These are phyloP conservation scores for Colletotrichum chlorophyti DNA, from an alignment of 2,329 filamentous ascomycete species.

Conservation along the genomic window DNA sequence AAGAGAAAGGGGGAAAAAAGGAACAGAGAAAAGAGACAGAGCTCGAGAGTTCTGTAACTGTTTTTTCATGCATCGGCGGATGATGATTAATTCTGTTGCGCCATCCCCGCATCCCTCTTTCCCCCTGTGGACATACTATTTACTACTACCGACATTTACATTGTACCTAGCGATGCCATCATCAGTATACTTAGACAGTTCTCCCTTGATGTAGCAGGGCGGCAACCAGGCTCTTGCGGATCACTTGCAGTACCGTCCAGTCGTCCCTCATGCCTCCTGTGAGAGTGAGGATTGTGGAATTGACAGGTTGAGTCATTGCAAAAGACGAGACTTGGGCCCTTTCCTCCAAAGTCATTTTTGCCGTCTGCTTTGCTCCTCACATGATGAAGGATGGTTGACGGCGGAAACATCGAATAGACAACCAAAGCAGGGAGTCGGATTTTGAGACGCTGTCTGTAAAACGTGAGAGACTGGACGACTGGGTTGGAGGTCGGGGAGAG, in stretches of 20 bases:
- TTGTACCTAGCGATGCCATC: slow-evolving; percentile 28
- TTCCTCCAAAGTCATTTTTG: too few relatives aligned
- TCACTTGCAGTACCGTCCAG: slow-evolving; percentile 10
- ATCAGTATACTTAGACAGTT: slow-evolving; percentile 28
- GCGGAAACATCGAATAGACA: too few relatives aligned
- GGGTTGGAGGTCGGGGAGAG: too few relatives aligned
- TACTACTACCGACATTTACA: slow-evolving; percentile 27
- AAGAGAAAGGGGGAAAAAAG: not conserved
- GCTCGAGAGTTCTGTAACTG: not conserved
- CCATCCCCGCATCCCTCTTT: slow-evolving; percentile 26
- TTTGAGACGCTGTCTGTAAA: too few relatives aligned
- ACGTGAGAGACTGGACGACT: too few relatives aligned
- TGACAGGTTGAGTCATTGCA: too few relatives aligned
- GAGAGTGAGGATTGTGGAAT: too few relatives aligned
- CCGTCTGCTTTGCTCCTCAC: too few relatives aligned
- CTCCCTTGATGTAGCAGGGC: slow-evolving; percentile 15
- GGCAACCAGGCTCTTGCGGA: slow-evolving; percentile 18
- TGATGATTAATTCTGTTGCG: slow-evolving; percentile 28
- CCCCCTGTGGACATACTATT: slow-evolving; percentile 27
- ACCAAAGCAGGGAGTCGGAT: too few relatives aligned
- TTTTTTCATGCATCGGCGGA: slow-evolving; percentile 25
- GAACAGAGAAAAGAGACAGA: not conserved
- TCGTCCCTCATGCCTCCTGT: too few relatives aligned
- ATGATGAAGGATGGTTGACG: too few relatives aligned
- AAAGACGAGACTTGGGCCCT: too few relatives aligned